A percentile compares a stretch with the other conserved stretches of the same genome.
These are phyloP conservation scores for Triticum timopheevii DNA, from an alignment of 176 grass and related monocot species.

Conservation along the genomic window DNA sequence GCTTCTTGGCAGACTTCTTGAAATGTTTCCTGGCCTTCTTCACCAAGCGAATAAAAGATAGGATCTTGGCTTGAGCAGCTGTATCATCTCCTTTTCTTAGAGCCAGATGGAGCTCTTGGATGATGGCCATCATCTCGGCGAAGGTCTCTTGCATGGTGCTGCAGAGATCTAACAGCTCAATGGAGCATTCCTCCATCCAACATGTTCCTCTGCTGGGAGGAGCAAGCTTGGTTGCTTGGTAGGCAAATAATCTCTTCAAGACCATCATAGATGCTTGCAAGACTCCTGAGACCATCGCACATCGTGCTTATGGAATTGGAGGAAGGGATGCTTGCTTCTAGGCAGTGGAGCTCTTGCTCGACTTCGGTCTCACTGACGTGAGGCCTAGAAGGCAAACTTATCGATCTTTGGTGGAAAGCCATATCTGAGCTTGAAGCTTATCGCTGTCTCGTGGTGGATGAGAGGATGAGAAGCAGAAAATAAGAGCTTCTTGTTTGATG, in stretches of 20 bases:
- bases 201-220: not conserved
- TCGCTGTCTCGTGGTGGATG: not conserved
- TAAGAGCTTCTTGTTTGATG: not conserved
- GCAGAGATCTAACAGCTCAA: not conserved
- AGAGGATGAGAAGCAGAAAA: not conserved
- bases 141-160: not conserved
- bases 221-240: not conserved
- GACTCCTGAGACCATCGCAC: not conserved
- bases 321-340: not conserved
- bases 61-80: not conserved
- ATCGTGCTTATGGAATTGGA: not conserved
- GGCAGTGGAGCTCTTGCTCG: not conserved
- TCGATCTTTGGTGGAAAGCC: not conserved
- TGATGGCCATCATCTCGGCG: not conserved
- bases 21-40: not conserved
- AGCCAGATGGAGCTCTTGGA: not conserved
- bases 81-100: not conserved
- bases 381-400: not conserved
- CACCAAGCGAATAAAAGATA: not conserved
- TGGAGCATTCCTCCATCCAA: not conserved
- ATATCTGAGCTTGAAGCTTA: not conserved
- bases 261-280: not conserved
- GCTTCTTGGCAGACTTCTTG: not conserved
- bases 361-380: not conserved
- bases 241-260: not conserved